These are phyloP conservation scores for Candida awuae DNA, from an alignment of 805 yeast species.

Conservation along the genomic window DNA sequence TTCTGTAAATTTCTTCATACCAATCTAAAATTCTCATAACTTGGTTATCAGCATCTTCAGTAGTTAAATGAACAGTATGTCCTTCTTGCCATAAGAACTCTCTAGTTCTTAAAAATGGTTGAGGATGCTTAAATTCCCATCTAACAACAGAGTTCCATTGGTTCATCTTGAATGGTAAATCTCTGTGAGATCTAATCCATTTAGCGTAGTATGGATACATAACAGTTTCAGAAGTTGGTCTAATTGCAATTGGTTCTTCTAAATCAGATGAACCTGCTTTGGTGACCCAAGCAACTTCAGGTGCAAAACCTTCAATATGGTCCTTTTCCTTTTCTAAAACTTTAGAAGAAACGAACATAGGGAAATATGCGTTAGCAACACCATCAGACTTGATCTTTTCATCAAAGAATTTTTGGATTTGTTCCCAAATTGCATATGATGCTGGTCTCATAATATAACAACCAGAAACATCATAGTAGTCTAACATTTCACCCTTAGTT, in stretches of 20 bases:
- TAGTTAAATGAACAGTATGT: constrained; percentile 91
- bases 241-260: constrained; percentile 97
- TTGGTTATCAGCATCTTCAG: constrained; percentile 73
- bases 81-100: constrained; percentile 99
- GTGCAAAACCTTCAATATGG: constrained; percentile 98
- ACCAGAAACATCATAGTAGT: constrained; percentile 97
- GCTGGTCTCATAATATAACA: constrained; percentile 97
- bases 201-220: constrained; percentile 99
- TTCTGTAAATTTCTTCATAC: constrained; percentile 80
- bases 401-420: constrained; percentile 84
- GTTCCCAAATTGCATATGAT: constrained; percentile 91
- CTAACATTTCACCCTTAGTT: constrained; percentile 96
- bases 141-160: constrained; percentile 99
- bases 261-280: constrained; percentile 88
- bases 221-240: constrained; percentile 99
- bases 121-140: constrained; percentile 99
- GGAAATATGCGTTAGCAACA: constrained; percentile 93
- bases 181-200: constrained; percentile 98
- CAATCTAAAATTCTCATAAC: constrained; percentile 79
- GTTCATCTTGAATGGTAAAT: constrained; percentile 89
- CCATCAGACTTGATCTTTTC: constrained; percentile 74
- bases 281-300: constrained; percentile 99
- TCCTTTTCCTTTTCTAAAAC: constrained; percentile 97
- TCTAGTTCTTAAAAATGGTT: constrained; percentile 97
- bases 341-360: constrained; percentile 91